Evolutionary conservation across 495 filamentous ascomycete genomes (phyloP).

Genomic region (Neurospora intermedia): DNA sequence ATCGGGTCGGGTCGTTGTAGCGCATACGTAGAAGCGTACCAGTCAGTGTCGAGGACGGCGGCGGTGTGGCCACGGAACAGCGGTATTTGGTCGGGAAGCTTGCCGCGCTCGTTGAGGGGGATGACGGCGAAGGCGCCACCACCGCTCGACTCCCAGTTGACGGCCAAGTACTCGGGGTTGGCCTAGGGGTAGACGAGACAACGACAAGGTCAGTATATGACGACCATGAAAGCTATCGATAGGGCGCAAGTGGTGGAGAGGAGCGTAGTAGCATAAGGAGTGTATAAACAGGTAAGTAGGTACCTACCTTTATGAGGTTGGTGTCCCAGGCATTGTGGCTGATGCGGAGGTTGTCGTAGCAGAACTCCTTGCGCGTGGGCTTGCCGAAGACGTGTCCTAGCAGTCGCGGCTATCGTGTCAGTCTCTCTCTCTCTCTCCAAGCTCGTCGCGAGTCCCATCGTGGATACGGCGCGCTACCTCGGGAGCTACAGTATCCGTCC

Average conservation of each 20-base stretch:
- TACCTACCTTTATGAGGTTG: slow-evolving; percentile 79
- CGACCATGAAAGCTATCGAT: background rate
- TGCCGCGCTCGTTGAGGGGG: slow-evolving; percentile 76
- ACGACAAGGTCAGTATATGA: slow-evolving; percentile 16
- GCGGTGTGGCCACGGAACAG: slow-evolving; percentile 94
- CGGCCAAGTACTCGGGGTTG: slow-evolving; percentile 89
- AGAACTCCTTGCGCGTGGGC: slow-evolving; percentile 79
- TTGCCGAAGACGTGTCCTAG: slow-evolving; percentile 96
- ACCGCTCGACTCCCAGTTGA: slow-evolving; percentile 97
- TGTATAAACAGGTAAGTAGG: background rate
- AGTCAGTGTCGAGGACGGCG: slow-evolving; percentile 94
- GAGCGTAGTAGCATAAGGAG: background rate
- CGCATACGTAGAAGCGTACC: slow-evolving; percentile 38
- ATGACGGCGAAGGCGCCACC: slow-evolving; percentile 97
- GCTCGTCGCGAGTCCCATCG: slow-evolving; percentile 12
- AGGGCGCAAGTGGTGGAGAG: background rate
- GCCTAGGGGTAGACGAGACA: slow-evolving; percentile 39
- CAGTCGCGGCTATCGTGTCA: slow-evolving; percentile 16
- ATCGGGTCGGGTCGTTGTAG: background rate
- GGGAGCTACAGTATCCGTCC: background rate
- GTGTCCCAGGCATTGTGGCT: slow-evolving; percentile 98
- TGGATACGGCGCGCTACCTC: slow-evolving; percentile 7
- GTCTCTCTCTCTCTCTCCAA: slow-evolving; percentile 1
- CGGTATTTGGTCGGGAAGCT: slow-evolving; percentile 84
- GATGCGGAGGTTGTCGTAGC: slow-evolving; percentile 91